Conservation (phyloP, 2,329 filamentous ascomycete genomes). For the Teratosphaeria zuluensis region DNA sequence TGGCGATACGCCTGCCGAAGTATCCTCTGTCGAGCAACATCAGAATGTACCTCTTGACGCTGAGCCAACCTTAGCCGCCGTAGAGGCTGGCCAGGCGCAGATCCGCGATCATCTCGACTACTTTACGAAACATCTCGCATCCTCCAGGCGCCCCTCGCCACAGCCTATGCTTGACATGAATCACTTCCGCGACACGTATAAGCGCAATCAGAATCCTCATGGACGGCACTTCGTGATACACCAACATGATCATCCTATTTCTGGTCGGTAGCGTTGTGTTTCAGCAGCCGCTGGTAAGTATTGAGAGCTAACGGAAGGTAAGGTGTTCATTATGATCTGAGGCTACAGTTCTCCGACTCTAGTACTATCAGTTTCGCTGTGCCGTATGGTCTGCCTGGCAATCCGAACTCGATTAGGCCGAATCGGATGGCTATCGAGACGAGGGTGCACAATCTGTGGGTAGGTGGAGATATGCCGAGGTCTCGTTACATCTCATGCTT, state of each 20-base stretch:
- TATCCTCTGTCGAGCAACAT: not conserved
- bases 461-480: conserved; percentile 9
- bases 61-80: conserved; percentile 28
- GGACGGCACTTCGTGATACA: conserved; percentile 56
- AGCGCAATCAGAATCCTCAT: conserved; percentile 34
- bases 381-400: conserved; percentile 35
- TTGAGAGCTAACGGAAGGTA: conserved; percentile 11
- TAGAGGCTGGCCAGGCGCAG: conserved; percentile 42
- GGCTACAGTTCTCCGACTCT: conserved; percentile 57
- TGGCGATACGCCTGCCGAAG: not conserved
- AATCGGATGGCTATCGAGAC: conserved; percentile 38
- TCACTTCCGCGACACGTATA: conserved; percentile 38
- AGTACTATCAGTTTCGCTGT: conserved; percentile 52
- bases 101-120: conserved; percentile 41
- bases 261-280: conserved; percentile 49
- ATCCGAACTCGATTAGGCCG: conserved; percentile 30
- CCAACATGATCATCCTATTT: conserved; percentile 63
- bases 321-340: conserved; percentile 48
- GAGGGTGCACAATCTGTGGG: conserved; percentile 35
- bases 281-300: not conserved
- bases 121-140: conserved; percentile 35
- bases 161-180: conserved; percentile 30
- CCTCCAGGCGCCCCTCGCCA: conserved; percentile 16
- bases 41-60: not conserved
- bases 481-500: not conserved